Conservation (phyloP, 768 basidiomycete species). For the Hypholoma fasciculare region DNA sequence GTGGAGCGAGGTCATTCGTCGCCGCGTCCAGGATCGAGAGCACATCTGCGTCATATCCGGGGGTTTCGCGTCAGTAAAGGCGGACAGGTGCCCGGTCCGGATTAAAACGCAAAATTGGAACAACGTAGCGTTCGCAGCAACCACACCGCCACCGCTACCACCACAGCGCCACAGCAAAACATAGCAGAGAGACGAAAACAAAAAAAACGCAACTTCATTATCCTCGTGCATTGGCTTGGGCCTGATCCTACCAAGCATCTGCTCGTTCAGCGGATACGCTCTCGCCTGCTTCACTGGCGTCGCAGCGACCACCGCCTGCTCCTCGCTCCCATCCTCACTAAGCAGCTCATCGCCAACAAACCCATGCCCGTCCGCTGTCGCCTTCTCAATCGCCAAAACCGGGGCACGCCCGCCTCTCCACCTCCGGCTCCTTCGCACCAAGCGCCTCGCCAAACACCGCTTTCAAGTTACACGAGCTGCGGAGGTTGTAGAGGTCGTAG, state of each 20-base stretch:
- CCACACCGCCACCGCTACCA: no score
- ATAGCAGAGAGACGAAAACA: not conserved
- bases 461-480: no score
- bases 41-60: conserved; percentile 39
- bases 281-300: conserved; percentile 51
- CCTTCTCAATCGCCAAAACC: conserved; percentile 48
- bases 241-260: conserved; percentile 47
- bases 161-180: no score
- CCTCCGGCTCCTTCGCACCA: not conserved
- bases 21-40: conserved; percentile 76
- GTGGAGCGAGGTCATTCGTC: conserved; percentile 83
- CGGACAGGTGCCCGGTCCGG: no score
- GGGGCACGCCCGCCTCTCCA: conserved; percentile 19
- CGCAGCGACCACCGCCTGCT: conserved; percentile 16
- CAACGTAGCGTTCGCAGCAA: not conserved
- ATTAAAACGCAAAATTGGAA: conserved; percentile 6
- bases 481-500: no score
- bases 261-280: conserved; percentile 64
- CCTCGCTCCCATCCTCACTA: conserved; percentile 15
- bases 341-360: conserved; percentile 12
- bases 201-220: conserved; percentile 45
- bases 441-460: conserved; percentile 48
- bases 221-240: conserved; percentile 53
- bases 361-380: conserved; percentile 53
- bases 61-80: not conserved